phyloP scores from a whole-genome alignment of 495 filamentous ascomycete species.

The Trichoderma orchidacearum region DNA sequence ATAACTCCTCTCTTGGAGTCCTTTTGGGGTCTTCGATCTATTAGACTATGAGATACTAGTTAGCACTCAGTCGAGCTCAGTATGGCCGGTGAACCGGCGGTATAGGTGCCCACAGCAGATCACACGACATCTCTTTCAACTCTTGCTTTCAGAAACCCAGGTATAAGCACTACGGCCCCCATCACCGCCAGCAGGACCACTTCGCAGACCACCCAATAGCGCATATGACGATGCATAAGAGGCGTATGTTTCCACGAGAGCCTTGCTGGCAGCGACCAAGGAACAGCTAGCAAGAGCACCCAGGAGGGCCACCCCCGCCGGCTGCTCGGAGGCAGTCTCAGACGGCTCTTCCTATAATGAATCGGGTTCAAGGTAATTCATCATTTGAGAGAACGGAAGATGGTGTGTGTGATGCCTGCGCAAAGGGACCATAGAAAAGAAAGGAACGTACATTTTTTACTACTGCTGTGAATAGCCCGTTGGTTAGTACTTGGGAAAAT shows the following conservation, averaged over 20 bases:
- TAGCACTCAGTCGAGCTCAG: background rate
- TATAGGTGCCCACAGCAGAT: background rate
- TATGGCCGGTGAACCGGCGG: background rate
- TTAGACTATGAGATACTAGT: no score
- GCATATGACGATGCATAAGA: conserved; percentile 5
- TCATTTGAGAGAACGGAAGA: background rate
- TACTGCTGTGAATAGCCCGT: no score
- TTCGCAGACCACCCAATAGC: background rate
- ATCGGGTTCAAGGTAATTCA: conserved; percentile 1
- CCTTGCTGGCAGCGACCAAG: background rate
- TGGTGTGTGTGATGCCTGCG: background rate
- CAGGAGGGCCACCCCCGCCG: background rate
- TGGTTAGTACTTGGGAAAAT: no score
- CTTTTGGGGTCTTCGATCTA: no score
- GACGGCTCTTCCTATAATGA: conserved; percentile 6
- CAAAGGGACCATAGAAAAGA: background rate
- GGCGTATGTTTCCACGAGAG: background rate
- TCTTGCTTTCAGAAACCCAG: conserved; percentile 3
- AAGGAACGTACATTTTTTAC: background rate
- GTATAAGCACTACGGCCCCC: conserved; percentile 5
- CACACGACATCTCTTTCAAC: background rate
- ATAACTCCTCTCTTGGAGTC: no score
- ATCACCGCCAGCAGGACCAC: background rate
- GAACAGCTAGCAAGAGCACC: background rate
- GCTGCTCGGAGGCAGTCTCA: conserved; percentile 2